These are phyloP conservation scores for Physocladia obscura DNA, from an alignment of 192 early-diverging fungal genomes.

Conservation along the genomic window DNA sequence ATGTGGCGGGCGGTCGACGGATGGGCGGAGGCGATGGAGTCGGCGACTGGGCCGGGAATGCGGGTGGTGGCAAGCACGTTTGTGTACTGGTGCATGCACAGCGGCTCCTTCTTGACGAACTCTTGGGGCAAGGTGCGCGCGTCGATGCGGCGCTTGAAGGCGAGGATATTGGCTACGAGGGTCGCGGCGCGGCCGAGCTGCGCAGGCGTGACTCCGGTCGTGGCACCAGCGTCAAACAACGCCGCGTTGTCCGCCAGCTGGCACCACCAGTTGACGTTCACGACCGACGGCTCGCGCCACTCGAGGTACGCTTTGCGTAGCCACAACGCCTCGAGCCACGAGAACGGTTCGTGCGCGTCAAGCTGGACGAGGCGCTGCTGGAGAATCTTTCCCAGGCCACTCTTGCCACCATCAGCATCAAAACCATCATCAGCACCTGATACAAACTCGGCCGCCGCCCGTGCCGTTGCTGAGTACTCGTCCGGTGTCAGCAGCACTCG, in stretches of 20 bases:
- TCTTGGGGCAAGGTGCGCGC: conserved; percentile 46
- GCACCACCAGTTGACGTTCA: conserved; percentile 63
- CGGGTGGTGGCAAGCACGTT: conserved; percentile 81
- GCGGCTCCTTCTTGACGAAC: conserved; percentile 54
- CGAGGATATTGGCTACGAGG: conserved; percentile 48
- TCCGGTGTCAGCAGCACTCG: conserved; percentile 64
- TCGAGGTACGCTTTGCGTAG: conserved; percentile 54
- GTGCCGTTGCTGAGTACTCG: conserved; percentile 61
- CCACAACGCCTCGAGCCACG: conserved; percentile 85
- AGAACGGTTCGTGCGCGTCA: conserved; percentile 67
- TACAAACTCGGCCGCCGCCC: conserved; percentile 72
- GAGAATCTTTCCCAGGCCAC: conserved; percentile 73
- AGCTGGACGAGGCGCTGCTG: conserved; percentile 71
- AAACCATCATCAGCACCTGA: no score
- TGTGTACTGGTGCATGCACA: conserved; percentile 96
- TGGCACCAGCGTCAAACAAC: conserved; percentile 14
- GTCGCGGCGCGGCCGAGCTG: conserved; percentile 56
- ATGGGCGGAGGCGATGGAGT: conserved; percentile 69
- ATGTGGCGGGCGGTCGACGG: conserved; percentile 79
- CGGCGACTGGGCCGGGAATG: conserved; percentile 65
- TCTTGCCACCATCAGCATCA: no score
- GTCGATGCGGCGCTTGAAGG: conserved; percentile 47
- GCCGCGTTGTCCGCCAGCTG: conserved; percentile 38
- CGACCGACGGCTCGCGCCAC: conserved; percentile 52
- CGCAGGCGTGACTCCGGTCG: conserved; percentile 31